phyloP scores from a whole-genome alignment of 768 basidiomycete species.

The Mycena indigotica region DNA sequence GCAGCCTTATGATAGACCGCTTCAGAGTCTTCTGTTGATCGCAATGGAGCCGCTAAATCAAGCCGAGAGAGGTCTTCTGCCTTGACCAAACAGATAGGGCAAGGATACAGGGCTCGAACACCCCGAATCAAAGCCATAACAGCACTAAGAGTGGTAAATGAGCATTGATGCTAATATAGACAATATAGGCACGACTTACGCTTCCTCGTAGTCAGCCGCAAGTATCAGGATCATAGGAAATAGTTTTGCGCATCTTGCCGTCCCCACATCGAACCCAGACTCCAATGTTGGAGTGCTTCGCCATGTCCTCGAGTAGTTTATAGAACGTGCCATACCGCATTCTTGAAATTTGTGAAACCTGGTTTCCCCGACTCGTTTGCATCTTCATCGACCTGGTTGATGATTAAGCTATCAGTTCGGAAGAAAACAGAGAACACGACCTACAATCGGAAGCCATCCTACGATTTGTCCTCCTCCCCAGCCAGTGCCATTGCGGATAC shows the following conservation, averaged over 20 bases:
- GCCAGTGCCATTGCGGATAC: slow-evolving; percentile 36
- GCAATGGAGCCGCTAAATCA: slow-evolving; percentile 11
- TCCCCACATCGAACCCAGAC: slow-evolving; percentile 28
- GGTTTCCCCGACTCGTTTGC: slow-evolving; percentile 24
- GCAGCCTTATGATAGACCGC: slow-evolving; percentile 18
- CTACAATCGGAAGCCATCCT: slow-evolving; percentile 42
- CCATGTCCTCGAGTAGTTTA: slow-evolving; percentile 23
- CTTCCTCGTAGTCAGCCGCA: slow-evolving; percentile 48
- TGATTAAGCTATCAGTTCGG: background rate
- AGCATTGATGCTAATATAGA: background rate
- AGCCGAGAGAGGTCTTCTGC: slow-evolving; percentile 27
- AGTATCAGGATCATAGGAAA: slow-evolving; percentile 42
- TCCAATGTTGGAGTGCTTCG: slow-evolving; percentile 15
- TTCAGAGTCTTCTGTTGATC: slow-evolving; percentile 21
- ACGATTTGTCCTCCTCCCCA: slow-evolving; percentile 38
- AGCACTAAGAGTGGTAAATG: slow-evolving; percentile 26
- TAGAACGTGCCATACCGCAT: slow-evolving; percentile 32
- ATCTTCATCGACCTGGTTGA: slow-evolving; percentile 27
- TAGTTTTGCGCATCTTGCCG: slow-evolving; percentile 26
- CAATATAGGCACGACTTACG: slow-evolving; percentile 34
- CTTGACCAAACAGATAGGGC: slow-evolving; percentile 41
- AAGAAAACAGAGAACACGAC: slow-evolving; percentile 1
- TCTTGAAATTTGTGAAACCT: slow-evolving; percentile 27
- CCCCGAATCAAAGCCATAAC: slow-evolving; percentile 43
- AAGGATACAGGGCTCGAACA: slow-evolving; percentile 30